Conservation (phyloP, 352 stramenopile genomes). For the Phytophthora quininea region DNA sequence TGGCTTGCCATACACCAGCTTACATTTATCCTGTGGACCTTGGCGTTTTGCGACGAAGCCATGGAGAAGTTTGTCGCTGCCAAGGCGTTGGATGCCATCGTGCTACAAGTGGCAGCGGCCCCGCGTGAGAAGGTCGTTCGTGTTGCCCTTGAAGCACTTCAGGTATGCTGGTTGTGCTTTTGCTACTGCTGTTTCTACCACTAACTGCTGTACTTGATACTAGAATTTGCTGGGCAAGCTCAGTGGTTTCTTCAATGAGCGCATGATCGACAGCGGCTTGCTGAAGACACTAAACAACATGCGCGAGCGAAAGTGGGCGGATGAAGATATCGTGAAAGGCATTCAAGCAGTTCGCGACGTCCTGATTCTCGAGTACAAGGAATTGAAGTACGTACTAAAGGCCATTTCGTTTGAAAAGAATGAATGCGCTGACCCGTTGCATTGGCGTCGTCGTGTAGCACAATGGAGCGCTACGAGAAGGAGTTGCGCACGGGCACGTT, state of each 20-base stretch:
- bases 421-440: background rate
- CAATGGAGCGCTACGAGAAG: constrained; percentile 97
- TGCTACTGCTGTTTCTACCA: no score
- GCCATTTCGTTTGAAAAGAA: background rate
- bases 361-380: constrained; percentile 88
- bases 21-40: constrained; percentile 96
- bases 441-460: constrained; percentile 48
- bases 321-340: constrained; percentile 93
- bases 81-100: constrained; percentile 70
- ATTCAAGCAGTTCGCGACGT: constrained; percentile 82
- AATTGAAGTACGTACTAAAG: constrained; percentile 74
- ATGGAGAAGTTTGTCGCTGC: constrained; percentile 78
- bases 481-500: constrained; percentile 94
- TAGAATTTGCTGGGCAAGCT: constrained; percentile 85
- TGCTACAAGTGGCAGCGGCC: constrained; percentile 91
- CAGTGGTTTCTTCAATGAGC: constrained; percentile 86
- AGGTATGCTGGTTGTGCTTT: constrained; percentile 38
- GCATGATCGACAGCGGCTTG: constrained; percentile 96
- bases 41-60: constrained; percentile 92
- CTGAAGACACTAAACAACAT: constrained; percentile 96
- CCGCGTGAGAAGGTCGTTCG: constrained; percentile 97
- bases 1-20: constrained; percentile 57
- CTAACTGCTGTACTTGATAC: background rate
- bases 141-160: constrained; percentile 93
- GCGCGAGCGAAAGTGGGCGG: constrained; percentile 93